Evolutionary conservation across 2,329 filamentous ascomycete genomes (phyloP).

Genomic region (Tolypocladium amazonense): DNA sequence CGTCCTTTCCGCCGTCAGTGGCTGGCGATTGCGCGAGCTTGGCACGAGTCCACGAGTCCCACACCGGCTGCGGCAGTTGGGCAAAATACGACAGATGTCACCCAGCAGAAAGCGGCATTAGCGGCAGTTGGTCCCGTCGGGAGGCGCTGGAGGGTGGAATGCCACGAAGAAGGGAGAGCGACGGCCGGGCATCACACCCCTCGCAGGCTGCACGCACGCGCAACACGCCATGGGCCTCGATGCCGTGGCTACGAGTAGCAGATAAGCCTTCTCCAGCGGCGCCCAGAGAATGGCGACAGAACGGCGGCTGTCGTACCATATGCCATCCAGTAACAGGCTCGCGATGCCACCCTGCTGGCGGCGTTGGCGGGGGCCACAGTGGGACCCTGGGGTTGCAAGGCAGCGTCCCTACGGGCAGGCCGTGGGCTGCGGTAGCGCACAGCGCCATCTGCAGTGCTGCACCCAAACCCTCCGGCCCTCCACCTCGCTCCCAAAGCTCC

Average conservation of each 20-base stretch:
- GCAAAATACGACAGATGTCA: neutral
- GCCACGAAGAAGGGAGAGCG: neutral
- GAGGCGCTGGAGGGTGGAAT: neutral
- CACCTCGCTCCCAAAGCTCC: neutral
- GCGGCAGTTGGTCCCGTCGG: neutral
- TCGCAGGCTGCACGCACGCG: neutral
- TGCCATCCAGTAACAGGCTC: neutral
- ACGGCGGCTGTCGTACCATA: neutral
- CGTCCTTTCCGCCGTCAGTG: neutral
- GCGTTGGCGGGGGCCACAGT: neutral
- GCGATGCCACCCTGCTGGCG: neutral
- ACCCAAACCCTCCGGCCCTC: neutral
- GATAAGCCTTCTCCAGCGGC: neutral
- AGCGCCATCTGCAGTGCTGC: neutral
- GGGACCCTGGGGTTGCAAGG: neutral
- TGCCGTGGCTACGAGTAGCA: neutral
- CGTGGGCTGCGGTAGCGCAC: too few species aligned
- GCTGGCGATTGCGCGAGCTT: neutral
- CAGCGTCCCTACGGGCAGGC: neutral
- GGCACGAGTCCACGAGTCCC: too few species aligned
- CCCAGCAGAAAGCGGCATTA: neutral
- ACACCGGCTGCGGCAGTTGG: neutral
- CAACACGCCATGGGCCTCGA: neutral
- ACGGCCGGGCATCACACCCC: neutral
- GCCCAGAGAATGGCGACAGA: neutral